Conservation (phyloP, 208 protist species). For the Trypanosoma grayi region DNA sequence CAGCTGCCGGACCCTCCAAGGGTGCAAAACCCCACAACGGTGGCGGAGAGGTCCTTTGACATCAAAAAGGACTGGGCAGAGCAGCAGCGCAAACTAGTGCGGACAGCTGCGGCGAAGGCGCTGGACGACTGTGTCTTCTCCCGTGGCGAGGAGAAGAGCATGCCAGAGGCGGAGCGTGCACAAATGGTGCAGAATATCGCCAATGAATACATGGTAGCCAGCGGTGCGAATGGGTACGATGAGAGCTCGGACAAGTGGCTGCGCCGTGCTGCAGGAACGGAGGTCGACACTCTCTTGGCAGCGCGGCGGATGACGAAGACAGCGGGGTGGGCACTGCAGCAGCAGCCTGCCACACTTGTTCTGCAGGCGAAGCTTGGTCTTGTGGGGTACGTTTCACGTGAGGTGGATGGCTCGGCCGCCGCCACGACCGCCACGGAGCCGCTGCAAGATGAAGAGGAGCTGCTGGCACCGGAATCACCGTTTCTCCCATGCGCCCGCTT, state of each 20-base stretch:
- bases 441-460: background rate
- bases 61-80: slow-evolving; percentile 15
- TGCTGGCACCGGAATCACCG: slow-evolving; percentile 14
- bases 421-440: background rate
- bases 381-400: background rate
- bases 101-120: background rate
- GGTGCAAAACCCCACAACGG: background rate
- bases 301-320: background rate
- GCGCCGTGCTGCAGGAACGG: background rate
- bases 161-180: background rate
- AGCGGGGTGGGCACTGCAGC: background rate
- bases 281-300: slow-evolving; percentile 7
- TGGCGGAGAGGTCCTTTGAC: slow-evolving; percentile 16
- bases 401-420: background rate
- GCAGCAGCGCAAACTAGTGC: slow-evolving; percentile 2
- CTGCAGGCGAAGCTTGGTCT: slow-evolving; percentile 5
- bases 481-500: slow-evolving; percentile 21
- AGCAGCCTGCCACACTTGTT: background rate
- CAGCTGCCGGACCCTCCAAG: slow-evolving; percentile 20
- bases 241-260: slow-evolving; percentile 14
- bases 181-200: slow-evolving; percentile 23
- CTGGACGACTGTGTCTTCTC: background rate
- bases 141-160: background rate
- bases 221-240: slow-evolving; percentile 8
- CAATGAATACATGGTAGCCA: slow-evolving; percentile 26